Percentiles rank a stretch among this genome's conserved stretches.
Evolutionary conservation across 305 asterid species (phyloP).

Genomic region (Fraxinus sp.): DNA sequence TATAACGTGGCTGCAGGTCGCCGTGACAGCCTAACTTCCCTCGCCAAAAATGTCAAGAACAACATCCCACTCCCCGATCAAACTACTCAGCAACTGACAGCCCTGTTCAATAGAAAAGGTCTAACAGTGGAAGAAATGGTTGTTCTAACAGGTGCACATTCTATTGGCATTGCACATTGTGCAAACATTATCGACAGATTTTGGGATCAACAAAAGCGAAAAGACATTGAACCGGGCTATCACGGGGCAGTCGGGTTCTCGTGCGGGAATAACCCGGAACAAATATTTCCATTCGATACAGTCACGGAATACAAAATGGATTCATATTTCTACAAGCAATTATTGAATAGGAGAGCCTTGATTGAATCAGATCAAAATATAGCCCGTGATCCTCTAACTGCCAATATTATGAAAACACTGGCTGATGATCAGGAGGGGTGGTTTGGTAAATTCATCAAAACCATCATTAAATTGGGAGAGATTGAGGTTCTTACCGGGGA

Average conservation of each 20-base stretch:
- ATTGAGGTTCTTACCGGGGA: slow-evolving; percentile 51
- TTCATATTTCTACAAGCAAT: slow-evolving; percentile 44
- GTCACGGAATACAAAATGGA: slow-evolving; percentile 53
- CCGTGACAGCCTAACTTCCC: slow-evolving; percentile 48
- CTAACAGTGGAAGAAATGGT: slow-evolving; percentile 47
- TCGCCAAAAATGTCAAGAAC: slow-evolving; percentile 31
- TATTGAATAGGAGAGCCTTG: slow-evolving; percentile 39
- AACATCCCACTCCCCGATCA: slow-evolving; percentile 39
- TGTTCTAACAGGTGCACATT: slow-evolving; percentile 58
- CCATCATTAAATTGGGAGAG: slow-evolving; percentile 14
- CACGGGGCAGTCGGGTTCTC: slow-evolving; percentile 27
- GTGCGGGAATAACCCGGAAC: slow-evolving; percentile 29
- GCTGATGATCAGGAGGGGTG: slow-evolving; percentile 49
- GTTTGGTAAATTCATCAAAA: slow-evolving; percentile 38
- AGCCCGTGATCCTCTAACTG: slow-evolving; percentile 34
- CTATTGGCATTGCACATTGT: slow-evolving; percentile 60
- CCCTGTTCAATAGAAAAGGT: slow-evolving; percentile 37
- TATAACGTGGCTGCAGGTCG: slow-evolving; percentile 48
- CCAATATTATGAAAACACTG: slow-evolving; percentile 30
- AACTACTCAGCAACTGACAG: slow-evolving; percentile 1
- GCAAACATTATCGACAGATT: slow-evolving; percentile 32
- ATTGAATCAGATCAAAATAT: slow-evolving; percentile 55
- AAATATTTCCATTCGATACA: slow-evolving; percentile 46
- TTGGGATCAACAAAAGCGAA: slow-evolving; percentile 27
- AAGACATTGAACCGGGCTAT: slow-evolving; percentile 41